Conservation (phyloP, 345 rosid genomes). For the Populus simonii region DNA sequence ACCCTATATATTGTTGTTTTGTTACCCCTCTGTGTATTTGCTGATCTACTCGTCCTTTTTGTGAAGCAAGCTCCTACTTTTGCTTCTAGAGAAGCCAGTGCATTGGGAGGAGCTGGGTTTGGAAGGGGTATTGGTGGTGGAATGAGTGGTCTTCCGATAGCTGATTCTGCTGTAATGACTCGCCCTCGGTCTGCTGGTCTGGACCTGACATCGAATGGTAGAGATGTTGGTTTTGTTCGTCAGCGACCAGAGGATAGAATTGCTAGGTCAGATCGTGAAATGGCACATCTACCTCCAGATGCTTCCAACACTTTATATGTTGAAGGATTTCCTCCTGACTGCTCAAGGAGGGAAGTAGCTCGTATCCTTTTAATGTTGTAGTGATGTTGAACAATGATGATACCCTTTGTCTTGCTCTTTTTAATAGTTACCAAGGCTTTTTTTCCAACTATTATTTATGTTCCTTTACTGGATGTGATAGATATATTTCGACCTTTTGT, state of each 20-base stretch:
- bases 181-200: constrained; percentile 43
- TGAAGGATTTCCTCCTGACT: constrained; percentile 78
- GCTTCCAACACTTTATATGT: constrained; percentile 78
- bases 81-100: constrained; percentile 55
- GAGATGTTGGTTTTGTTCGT: constrained; percentile 37
- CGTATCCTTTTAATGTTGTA: constrained; percentile 59
- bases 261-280: constrained; percentile 43
- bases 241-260: constrained; percentile 33
- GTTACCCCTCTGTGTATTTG: neutral
- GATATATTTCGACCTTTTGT: constrained; percentile 88
- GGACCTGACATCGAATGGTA: constrained; percentile 51
- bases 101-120: constrained; percentile 38
- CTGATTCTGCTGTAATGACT: constrained; percentile 42
- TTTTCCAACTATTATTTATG: constrained; percentile 1
- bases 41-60: constrained; percentile 24
- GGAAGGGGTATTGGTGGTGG: constrained; percentile 39
- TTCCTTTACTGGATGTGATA: constrained; percentile 38
- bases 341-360: constrained; percentile 75
- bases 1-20: neutral
- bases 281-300: constrained; percentile 58
- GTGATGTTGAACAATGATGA: neutral
- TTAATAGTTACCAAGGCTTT: neutral
- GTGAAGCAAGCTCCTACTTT: constrained; percentile 62
- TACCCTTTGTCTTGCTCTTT: neutral
- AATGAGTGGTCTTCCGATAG: constrained; percentile 36